Evolutionary conservation across 1,284 basidiomycete genomes (phyloP).

Genomic region (Sanghuangporus baumii): DNA sequence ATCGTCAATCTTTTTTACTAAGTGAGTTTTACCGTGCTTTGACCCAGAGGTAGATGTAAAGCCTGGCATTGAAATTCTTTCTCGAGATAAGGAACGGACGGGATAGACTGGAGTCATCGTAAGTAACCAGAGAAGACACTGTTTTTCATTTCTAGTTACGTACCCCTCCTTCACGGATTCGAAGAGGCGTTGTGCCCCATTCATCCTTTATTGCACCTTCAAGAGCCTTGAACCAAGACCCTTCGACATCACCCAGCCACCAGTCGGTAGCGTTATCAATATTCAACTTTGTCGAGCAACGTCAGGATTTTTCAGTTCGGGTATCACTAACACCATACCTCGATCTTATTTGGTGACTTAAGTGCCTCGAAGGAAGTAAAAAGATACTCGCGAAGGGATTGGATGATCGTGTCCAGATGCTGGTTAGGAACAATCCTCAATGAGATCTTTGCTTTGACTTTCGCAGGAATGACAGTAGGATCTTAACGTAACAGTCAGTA

Average conservation of each 20-base stretch:
- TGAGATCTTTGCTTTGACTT: slow-evolving; percentile 77
- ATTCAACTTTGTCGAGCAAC: slow-evolving; percentile 43
- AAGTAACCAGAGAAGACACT: slow-evolving; percentile 17
- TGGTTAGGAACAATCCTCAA: slow-evolving; percentile 94
- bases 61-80: slow-evolving; percentile 82
- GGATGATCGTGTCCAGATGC: slow-evolving; percentile 66
- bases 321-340: slow-evolving; percentile 36
- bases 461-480: slow-evolving; percentile 82
- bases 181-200: slow-evolving; percentile 80
- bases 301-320: neutral
- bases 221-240: slow-evolving; percentile 79
- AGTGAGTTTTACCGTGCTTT: slow-evolving; percentile 58
- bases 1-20: neutral
- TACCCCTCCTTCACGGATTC: slow-evolving; percentile 92
- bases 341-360: slow-evolving; percentile 65
- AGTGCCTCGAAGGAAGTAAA: slow-evolving; percentile 54
- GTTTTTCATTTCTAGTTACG: slow-evolving; percentile 10
- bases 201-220: slow-evolving; percentile 79
- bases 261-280: slow-evolving; percentile 88
- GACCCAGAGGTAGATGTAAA: slow-evolving; percentile 85
- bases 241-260: slow-evolving; percentile 89
- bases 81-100: slow-evolving; percentile 89
- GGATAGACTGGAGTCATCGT: slow-evolving; percentile 59
- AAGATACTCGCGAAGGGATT: slow-evolving; percentile 58
- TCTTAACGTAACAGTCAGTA: slow-evolving; percentile 36